Percentiles rank a stretch among this genome's conserved stretches.
Conservation (phyloP, 1,139 yeast genomes). For the Diutina ranongensis region DNA sequence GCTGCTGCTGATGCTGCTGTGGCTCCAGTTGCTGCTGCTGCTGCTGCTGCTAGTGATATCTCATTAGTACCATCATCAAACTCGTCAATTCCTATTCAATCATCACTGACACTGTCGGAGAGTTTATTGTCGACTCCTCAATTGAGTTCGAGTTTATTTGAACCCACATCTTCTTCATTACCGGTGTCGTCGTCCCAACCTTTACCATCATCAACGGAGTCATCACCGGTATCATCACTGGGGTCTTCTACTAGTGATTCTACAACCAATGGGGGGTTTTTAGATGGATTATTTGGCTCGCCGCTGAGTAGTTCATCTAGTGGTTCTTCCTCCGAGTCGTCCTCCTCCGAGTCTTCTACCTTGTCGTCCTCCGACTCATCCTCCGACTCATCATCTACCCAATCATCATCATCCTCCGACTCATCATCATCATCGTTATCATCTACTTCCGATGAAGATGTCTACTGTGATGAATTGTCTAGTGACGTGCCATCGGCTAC, state of each 20-base stretch:
- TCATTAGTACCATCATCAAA: background rate
- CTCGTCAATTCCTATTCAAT: too few relatives aligned
- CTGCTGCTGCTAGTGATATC: background rate
- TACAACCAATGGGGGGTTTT: too few relatives aligned
- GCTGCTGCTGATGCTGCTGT: background rate
- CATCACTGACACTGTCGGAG: too few relatives aligned
- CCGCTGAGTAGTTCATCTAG: background rate
- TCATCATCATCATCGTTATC: too few relatives aligned
- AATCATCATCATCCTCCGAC: background rate
- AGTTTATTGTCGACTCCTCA: too few relatives aligned
- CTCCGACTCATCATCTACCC: background rate
- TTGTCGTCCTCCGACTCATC: background rate
- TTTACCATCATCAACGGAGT: background rate
- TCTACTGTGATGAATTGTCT: constrained; percentile 1
- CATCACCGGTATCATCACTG: too few relatives aligned
- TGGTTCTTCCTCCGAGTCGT: background rate
- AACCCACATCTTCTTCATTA: background rate
- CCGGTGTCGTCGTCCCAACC: background rate
- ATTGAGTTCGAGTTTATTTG: background rate
- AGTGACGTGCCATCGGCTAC: background rate
- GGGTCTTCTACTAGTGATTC: too few relatives aligned
- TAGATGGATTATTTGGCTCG: too few relatives aligned
- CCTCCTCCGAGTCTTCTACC: too few relatives aligned
- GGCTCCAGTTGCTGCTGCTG: background rate
- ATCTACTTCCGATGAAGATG: constrained; percentile 1